These are phyloP conservation scores for Sporisorium iseilematis-ciliati DNA, from an alignment of 1,284 basidiomycete genomes.

Conservation along the genomic window DNA sequence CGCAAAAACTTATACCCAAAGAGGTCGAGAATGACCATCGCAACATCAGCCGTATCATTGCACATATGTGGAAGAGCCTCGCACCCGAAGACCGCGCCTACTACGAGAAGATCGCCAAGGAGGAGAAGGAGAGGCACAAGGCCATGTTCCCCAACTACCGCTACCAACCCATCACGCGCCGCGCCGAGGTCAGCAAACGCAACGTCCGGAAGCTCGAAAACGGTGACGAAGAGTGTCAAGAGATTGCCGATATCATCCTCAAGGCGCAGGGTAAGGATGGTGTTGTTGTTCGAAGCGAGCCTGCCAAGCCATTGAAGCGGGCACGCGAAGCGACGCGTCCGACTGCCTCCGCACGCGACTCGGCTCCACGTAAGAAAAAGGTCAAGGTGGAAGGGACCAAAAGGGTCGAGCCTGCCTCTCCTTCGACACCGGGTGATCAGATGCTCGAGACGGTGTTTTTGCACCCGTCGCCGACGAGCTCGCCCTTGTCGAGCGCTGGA, in stretches of 20 bases:
- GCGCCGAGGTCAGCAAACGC: constrained; percentile 36
- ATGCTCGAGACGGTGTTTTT: constrained; percentile 39
- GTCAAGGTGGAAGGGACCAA: constrained; percentile 2
- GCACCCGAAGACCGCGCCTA: constrained; percentile 48
- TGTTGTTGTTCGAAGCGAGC: constrained; percentile 26
- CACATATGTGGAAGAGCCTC: constrained; percentile 66
- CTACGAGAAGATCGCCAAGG: constrained; percentile 57
- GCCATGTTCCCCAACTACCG: constrained; percentile 61
- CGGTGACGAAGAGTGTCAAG: constrained; percentile 59
- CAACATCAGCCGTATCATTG: constrained; percentile 74
- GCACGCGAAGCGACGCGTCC: constrained; percentile 29
- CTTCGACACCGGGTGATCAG: neutral
- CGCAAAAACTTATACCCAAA: constrained; percentile 80
- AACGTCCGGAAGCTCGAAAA: constrained; percentile 56
- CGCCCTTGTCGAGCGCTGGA: constrained; percentile 8
- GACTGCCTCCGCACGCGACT: neutral
- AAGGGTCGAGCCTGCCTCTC: neutral
- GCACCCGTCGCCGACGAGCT: constrained; percentile 26
- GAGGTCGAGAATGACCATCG: constrained; percentile 85
- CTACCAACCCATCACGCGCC: constrained; percentile 57
- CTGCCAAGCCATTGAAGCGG: constrained; percentile 21
- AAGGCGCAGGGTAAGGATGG: constrained; percentile 56
- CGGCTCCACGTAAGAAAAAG: constrained; percentile 13
- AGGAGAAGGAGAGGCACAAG: constrained; percentile 61
- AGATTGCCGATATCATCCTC: constrained; percentile 63